Base-by-base conservation (phyloP, 2,329 filamentous ascomycete genomes). In the Colletotrichum tropicale region DNA sequence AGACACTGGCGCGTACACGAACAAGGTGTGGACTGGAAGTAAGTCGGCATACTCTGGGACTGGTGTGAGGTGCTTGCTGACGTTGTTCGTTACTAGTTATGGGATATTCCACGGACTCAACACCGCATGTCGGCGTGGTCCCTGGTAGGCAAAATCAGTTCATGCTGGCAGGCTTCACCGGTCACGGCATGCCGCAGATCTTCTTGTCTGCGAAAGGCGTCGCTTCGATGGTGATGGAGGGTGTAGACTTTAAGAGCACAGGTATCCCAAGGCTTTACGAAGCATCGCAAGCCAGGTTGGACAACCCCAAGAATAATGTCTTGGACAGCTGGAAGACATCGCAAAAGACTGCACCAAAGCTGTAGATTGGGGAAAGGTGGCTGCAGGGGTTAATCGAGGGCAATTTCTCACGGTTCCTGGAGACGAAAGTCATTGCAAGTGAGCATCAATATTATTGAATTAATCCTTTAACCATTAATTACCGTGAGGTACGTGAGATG, bases 141-240 rank as follows among this genome's bases (percentile, higher is more conserved):
- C 88, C 88, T 0, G 84, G 80, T 0, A 83, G 82, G 62, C 71
- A 81, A 3, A 83, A 82, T 8, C 84, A 87, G 76, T 87, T 84
- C 62, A 81, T 90, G n/a, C 80, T 87, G 26, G 87, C 85, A 0
- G 89, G 88, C 1, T 90, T 89, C 75, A 86, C 85, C 34, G 89
- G 89, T 0, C 88, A 89, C 71, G 89, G 89, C 1, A 90, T 90
- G 88, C 84, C 87, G 0, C 78, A 87, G 28, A 84, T 88, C 21
- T 86, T 86, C 24, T 80, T 87, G 0, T 80, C 83, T 7, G 84
- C 83, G 8, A 85, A 86, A 75, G 86, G 83, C 0, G 58, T 89
- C 10, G 85, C 83, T 3, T 75, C 80, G 28, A 88, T 89, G 86
- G 76, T 88, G 0, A 34, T 80, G 6, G 76, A 82, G 3, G 81